phyloP scores from a whole-genome alignment of 257 asterid genomes.

The Rubia yunnanensis region DNA sequence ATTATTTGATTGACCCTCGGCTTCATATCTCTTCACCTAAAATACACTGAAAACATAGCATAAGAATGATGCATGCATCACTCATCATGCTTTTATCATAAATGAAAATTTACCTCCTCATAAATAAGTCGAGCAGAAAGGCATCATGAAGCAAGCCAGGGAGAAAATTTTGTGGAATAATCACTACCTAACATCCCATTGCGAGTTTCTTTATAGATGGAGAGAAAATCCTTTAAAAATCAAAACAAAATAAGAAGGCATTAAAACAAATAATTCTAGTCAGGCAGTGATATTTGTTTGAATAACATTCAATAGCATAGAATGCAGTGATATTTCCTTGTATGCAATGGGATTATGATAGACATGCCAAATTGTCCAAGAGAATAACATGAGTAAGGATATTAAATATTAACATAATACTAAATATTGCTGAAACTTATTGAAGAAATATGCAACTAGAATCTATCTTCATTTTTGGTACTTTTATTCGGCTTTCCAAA shows the following conservation, averaged over 20 bases:
- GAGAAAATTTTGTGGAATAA: slow-evolving; percentile 88
- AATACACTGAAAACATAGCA: slow-evolving; percentile 13
- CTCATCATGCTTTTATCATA: not conserved
- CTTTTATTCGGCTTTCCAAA: not conserved
- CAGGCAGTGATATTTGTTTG: not conserved
- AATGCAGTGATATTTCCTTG: not conserved
- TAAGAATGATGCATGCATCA: slow-evolving; percentile 13
- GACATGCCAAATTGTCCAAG: not conserved
- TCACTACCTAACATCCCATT: slow-evolving; percentile 92
- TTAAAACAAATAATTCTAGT: not conserved
- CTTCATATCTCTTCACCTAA: slow-evolving; percentile 89
- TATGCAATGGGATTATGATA: not conserved
- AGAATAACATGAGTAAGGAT: not conserved
- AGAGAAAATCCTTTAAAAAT: slow-evolving; percentile 49
- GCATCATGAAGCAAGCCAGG: slow-evolving; percentile 95
- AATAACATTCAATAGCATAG: not conserved
- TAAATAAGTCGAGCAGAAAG: slow-evolving; percentile 79
- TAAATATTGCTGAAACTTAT: not conserved
- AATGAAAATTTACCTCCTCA: slow-evolving; percentile 55
- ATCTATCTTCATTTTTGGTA: not conserved
- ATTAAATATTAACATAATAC: not conserved
- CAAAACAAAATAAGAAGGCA: not conserved
- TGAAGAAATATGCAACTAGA: not conserved
- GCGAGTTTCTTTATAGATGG: slow-evolving; percentile 74
- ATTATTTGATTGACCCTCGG: slow-evolving; percentile 59